Evolutionary conservation across 495 filamentous ascomycete species (phyloP).

Genomic region (Clavariopsis aquatica): DNA sequence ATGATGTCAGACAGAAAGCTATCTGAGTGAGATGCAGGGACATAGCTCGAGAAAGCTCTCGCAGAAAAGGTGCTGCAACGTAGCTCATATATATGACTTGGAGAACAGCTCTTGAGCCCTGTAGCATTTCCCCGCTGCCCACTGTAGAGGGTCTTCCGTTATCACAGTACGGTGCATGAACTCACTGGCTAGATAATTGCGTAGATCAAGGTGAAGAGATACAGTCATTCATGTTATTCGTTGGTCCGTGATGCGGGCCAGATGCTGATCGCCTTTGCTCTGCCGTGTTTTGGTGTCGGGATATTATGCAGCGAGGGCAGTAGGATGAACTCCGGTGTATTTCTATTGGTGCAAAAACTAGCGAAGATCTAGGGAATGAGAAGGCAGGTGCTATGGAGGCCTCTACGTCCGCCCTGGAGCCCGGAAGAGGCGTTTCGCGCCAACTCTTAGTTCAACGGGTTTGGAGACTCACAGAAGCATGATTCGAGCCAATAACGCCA

Average conservation of each 20-base stretch:
- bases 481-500: neutral
- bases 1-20: conserved; percentile 12
- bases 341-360: neutral
- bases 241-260: neutral
- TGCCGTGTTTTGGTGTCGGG: conserved; percentile 4
- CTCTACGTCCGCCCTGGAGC: neutral
- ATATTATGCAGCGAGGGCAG: neutral
- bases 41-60: neutral
- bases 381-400: neutral
- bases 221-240: neutral
- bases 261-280: neutral
- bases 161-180: neutral
- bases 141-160: neutral
- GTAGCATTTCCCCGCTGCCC: conserved; percentile 1
- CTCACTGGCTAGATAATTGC: neutral
- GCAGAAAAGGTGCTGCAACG: neutral
- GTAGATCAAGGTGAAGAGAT: neutral
- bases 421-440: neutral
- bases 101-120: neutral
- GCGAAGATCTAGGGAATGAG: conserved; percentile 6
- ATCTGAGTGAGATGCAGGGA: neutral
- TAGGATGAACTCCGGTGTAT: neutral
- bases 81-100: neutral
- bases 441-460: neutral
- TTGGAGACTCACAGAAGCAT: neutral